A percentile compares a stretch with the other conserved stretches of the same genome.
phyloP scores from a whole-genome alignment of 345 rosid species.

The Linum trigynum region DNA sequence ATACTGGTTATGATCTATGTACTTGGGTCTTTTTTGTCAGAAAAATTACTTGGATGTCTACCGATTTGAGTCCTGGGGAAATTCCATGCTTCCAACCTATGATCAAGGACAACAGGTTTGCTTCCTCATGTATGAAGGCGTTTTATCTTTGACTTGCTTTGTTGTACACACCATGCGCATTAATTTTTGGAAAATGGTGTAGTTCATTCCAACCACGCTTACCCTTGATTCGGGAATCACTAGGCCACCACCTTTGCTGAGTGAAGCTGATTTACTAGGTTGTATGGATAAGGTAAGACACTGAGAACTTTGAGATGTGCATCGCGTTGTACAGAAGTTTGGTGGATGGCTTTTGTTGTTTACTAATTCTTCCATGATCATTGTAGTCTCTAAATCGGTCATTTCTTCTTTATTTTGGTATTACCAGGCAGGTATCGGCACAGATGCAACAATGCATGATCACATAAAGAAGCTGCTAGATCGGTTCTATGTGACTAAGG shows the following conservation, averaged over 20 bases:
- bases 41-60: slow-evolving; percentile 92
- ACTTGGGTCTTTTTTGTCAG: slow-evolving; percentile 36
- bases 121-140: not conserved
- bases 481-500: slow-evolving; percentile 89
- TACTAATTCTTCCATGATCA: not conserved
- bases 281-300: slow-evolving; percentile 93
- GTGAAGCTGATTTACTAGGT: slow-evolving; percentile 88
- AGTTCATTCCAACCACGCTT: slow-evolving; percentile 72
- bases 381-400: not conserved
- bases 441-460: slow-evolving; percentile 99
- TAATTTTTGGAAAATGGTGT: slow-evolving; percentile 27
- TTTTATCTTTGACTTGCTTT: not conserved
- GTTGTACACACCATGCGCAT: not conserved
- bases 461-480: slow-evolving; percentile 96
- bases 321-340: slow-evolving; percentile 3
- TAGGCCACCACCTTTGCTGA: slow-evolving; percentile 78
- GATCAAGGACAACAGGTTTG: slow-evolving; percentile 81
- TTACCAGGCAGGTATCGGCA: slow-evolving; percentile 86
- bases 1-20: slow-evolving; percentile 8
- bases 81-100: slow-evolving; percentile 79
- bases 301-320: not conserved
- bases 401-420: slow-evolving; percentile 11
- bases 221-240: slow-evolving; percentile 93
- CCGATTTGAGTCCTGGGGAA: slow-evolving; percentile 97
- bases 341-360: not conserved